These are phyloP conservation scores for Pleurostoma richardsiae DNA, from an alignment of 2,329 filamentous ascomycete genomes.

Conservation along the genomic window DNA sequence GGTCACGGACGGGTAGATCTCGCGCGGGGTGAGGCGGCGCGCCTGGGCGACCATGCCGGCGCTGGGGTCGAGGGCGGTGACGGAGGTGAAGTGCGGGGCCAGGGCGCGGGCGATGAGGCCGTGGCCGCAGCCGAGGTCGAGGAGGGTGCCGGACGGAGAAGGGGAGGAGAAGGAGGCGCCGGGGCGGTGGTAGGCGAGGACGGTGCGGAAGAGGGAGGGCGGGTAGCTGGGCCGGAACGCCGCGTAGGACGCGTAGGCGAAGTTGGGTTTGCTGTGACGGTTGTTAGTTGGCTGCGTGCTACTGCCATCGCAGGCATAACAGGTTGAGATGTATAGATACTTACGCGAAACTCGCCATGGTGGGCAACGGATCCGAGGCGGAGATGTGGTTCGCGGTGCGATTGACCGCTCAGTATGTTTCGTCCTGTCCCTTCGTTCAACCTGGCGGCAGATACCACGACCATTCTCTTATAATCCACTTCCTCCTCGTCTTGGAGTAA, in stretches of 20 bases:
- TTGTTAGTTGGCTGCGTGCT: slow-evolving; percentile 5
- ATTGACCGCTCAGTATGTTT: too few species aligned
- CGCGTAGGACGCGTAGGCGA: slow-evolving; percentile 53
- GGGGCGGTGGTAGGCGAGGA: slow-evolving; percentile 45
- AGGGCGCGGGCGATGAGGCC: slow-evolving; percentile 52
- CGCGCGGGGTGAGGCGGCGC: slow-evolving; percentile 27
- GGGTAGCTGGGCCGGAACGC: slow-evolving; percentile 57
- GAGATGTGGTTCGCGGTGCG: too few species aligned
- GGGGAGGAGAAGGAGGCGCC: slow-evolving; percentile 11
- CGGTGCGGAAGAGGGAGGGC: slow-evolving; percentile 42
- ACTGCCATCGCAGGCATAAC: neutral
- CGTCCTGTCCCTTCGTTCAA: too few species aligned
- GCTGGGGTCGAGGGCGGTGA: slow-evolving; percentile 53
- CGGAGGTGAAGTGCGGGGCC: slow-evolving; percentile 42
- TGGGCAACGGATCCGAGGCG: neutral
- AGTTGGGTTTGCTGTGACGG: slow-evolving; percentile 43
- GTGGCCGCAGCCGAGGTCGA: slow-evolving; percentile 63
- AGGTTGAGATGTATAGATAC: neutral
- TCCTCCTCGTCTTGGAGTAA: too few species aligned
- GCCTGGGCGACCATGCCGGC: slow-evolving; percentile 52
- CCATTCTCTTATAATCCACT: too few species aligned
- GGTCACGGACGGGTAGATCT: slow-evolving; percentile 31
- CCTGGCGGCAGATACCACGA: too few species aligned
- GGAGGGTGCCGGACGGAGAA: slow-evolving; percentile 21
- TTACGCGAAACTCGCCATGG: slow-evolving; percentile 11